Evolutionary conservation across 176 grass and related monocot genomes (phyloP).

Genomic region (Triticum turgidum): DNA sequence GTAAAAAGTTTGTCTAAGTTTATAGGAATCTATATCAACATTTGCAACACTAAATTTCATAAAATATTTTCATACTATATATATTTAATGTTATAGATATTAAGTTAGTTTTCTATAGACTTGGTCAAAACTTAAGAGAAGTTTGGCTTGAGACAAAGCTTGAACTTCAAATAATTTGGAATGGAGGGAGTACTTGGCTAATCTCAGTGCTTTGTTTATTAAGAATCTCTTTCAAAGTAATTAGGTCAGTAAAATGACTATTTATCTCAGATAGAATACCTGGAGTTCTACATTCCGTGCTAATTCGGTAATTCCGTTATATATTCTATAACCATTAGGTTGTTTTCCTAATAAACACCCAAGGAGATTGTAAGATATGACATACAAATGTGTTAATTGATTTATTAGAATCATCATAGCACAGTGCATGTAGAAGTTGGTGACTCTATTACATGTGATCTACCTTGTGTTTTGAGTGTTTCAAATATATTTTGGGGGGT

Average conservation of each 20-base stretch:
- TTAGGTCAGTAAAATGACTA: neutral
- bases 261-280: neutral
- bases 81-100: neutral
- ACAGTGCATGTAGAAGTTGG: neutral
- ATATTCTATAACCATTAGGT: neutral
- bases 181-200: neutral
- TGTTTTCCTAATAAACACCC: neutral
- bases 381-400: neutral
- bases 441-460: neutral
- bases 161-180: neutral
- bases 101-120: neutral
- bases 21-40: neutral
- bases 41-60: neutral
- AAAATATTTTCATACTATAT: neutral
- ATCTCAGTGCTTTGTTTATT: neutral
- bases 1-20: neutral
- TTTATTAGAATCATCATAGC: conserved; percentile 22
- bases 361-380: neutral
- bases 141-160: neutral
- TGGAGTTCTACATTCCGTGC: neutral
- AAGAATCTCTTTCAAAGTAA: conserved; percentile 2
- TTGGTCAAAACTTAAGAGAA: neutral
- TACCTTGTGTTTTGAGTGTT: neutral
- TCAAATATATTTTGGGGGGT: neutral
- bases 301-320: neutral